Conservation (phyloP, 441 rosid species). For the Brassica hybrid region DNA sequence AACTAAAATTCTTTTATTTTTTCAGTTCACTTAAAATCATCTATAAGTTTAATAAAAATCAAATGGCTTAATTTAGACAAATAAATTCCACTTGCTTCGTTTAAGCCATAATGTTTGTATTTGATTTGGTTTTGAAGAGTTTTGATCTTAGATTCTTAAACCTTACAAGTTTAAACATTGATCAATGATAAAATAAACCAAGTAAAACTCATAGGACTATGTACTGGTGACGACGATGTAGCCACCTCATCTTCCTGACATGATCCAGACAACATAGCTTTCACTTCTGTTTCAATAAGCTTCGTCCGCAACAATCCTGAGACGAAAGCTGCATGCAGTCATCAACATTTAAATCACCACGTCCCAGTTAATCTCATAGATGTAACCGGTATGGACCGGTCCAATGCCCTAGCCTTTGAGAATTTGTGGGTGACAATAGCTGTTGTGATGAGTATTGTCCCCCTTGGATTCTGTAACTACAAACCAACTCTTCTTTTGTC, state of each 20-base stretch:
- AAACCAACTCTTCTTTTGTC: background rate
- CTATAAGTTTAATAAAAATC: too few species aligned
- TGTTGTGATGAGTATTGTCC: background rate
- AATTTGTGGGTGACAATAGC: background rate
- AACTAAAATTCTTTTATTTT: too few species aligned
- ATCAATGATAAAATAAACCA: background rate
- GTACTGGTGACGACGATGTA: conserved; percentile 15
- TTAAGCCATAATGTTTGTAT: too few species aligned
- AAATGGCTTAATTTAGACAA: too few species aligned
- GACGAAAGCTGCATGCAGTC: conserved; percentile 64
- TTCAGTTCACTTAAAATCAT: too few species aligned
- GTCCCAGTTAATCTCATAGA: conserved; percentile 80
- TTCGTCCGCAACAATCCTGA: conserved; percentile 80
- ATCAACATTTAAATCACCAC: conserved; percentile 88
- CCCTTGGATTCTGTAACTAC: background rate
- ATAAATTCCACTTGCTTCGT: too few species aligned
- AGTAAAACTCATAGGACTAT: conserved; percentile 16
- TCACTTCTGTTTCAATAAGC: conserved; percentile 75
- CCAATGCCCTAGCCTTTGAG: conserved; percentile 66
- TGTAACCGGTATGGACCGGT: conserved; percentile 82
- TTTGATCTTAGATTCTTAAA: background rate
- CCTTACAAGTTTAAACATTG: background rate
- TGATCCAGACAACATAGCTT: conserved; percentile 58
- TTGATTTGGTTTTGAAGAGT: background rate
- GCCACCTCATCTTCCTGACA: conserved; percentile 38